These are phyloP conservation scores for Leishmania tarentolae DNA, from an alignment of 208 protist genomes.

Conservation along the genomic window DNA sequence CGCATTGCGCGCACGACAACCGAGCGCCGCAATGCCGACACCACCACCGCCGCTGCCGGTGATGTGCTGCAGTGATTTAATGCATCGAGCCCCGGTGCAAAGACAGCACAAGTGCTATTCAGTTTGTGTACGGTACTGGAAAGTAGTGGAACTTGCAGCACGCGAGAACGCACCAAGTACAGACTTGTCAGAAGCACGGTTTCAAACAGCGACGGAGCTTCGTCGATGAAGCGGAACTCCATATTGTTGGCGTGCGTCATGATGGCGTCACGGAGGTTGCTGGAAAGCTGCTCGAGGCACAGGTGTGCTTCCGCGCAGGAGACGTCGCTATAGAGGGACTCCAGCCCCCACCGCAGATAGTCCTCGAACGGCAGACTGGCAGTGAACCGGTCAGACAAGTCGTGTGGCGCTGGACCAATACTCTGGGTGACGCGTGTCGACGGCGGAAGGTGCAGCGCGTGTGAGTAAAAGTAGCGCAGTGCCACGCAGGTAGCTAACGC, in stretches of 20 bases:
- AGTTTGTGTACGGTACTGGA: background rate
- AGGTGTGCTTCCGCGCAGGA: conserved; percentile 44
- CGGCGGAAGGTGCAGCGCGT: conserved; percentile 21
- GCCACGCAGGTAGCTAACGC: conserved; percentile 54
- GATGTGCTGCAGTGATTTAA: conserved; percentile 54
- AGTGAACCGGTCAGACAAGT: conserved; percentile 56
- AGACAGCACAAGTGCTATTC: conserved; percentile 28
- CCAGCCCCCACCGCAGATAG: conserved; percentile 55
- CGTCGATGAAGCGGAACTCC: conserved; percentile 70
- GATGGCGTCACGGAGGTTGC: conserved; percentile 69
- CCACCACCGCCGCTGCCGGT: conserved; percentile 50
- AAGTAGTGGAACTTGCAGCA: conserved; percentile 58
- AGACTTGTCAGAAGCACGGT: conserved; percentile 53
- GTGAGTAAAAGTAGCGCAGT: conserved; percentile 74
- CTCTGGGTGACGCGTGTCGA: conserved; percentile 11
- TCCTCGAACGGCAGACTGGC: conserved; percentile 43
- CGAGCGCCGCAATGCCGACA: conserved; percentile 31
- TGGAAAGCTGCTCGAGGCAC: conserved; percentile 71
- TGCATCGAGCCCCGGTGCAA: conserved; percentile 68
- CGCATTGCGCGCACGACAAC: conserved; percentile 73
- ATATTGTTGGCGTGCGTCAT: conserved; percentile 47
- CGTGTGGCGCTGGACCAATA: conserved; percentile 26
- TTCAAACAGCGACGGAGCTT: conserved; percentile 51
- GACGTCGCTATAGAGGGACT: conserved; percentile 47
- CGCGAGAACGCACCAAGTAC: conserved; percentile 73